Conservation (phyloP, 208 protist species). For the Leishmania braziliensis region DNA sequence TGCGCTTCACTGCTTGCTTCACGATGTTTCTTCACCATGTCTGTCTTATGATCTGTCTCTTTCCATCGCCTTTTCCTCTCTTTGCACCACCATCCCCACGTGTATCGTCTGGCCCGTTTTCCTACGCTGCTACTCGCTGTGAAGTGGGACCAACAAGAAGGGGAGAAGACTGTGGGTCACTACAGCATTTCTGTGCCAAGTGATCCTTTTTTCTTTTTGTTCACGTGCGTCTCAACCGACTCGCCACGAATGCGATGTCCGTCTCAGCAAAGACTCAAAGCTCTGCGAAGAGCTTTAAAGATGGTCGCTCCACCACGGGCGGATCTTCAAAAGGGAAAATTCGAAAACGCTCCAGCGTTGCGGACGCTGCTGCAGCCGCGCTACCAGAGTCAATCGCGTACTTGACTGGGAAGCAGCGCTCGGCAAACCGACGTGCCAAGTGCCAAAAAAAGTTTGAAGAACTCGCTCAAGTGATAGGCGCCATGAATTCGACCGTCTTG, state of each 20-base stretch:
- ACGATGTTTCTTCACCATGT: neutral
- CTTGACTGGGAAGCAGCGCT: constrained; percentile 27
- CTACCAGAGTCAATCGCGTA: constrained; percentile 25
- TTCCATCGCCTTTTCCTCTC: constrained; percentile 6
- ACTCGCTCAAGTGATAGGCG: constrained; percentile 31
- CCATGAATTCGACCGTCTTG: constrained; percentile 17
- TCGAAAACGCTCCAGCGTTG: neutral
- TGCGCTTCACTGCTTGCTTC: neutral
- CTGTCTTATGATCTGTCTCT: neutral
- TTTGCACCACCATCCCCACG: too few relatives aligned
- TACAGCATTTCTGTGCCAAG: neutral
- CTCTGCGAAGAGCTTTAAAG: neutral
- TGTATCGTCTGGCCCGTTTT: neutral
- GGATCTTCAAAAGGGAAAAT: neutral
- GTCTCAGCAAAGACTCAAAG: neutral
- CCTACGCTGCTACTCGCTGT: neutral
- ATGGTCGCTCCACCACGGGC: neutral
- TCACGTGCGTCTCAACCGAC: neutral
- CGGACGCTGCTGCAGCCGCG: neutral
- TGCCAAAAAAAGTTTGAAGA: constrained; percentile 38
- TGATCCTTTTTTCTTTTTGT: neutral
- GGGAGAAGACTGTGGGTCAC: neutral
- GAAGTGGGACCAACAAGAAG: neutral
- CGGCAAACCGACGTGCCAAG: constrained; percentile 9
- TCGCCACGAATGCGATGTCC: neutral